These are phyloP conservation scores for Graphilbum sp. DNA, from an alignment of 2,329 filamentous ascomycete genomes.

Conservation along the genomic window DNA sequence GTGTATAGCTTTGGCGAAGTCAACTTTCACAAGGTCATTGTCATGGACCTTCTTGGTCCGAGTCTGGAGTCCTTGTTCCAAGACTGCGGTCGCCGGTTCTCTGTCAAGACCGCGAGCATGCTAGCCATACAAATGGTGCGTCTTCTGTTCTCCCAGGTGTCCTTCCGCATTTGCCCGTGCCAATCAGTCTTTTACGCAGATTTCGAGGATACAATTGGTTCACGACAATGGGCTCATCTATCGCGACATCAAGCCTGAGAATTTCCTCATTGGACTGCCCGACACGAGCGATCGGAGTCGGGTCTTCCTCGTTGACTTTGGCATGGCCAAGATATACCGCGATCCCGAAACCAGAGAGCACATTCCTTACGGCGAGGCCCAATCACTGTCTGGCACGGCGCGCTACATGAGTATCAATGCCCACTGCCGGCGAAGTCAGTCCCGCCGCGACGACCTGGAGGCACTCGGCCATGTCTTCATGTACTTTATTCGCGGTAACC, in stretches of 20 bases:
- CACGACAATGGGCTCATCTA: conserved; percentile 99
- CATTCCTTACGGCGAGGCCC: conserved; percentile 90
- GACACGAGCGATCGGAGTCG: conserved; percentile 83
- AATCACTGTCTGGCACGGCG: conserved; percentile 89
- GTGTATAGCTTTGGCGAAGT: conserved; percentile 9
- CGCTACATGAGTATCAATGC: conserved; percentile 99
- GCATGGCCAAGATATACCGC: conserved; percentile 98
- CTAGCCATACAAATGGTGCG: conserved; percentile 10
- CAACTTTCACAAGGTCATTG: conserved; percentile 9
- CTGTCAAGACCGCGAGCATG: conserved; percentile 8
- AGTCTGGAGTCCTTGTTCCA: conserved; percentile 7
- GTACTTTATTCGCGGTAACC: conserved; percentile 53
- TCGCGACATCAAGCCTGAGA: conserved; percentile 97
- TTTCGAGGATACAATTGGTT: conserved; percentile 79
- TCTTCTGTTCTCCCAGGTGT: not conserved
- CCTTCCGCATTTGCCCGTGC: not conserved
- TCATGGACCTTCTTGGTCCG: conserved; percentile 10
- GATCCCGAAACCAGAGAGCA: conserved; percentile 98
- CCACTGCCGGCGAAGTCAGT: conserved; percentile 89
- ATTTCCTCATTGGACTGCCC: conserved; percentile 89
- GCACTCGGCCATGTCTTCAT: conserved; percentile 66
- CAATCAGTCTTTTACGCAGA: too few relatives aligned
- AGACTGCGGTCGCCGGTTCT: conserved; percentile 4
- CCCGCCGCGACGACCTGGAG: conserved; percentile 86
- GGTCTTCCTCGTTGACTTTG: conserved; percentile 96